A percentile compares a stretch with the other conserved stretches of the same genome.
Evolutionary conservation across 176 grass and related monocot species (phyloP).

Genomic region (Hsuehochloa calcarea): DNA sequence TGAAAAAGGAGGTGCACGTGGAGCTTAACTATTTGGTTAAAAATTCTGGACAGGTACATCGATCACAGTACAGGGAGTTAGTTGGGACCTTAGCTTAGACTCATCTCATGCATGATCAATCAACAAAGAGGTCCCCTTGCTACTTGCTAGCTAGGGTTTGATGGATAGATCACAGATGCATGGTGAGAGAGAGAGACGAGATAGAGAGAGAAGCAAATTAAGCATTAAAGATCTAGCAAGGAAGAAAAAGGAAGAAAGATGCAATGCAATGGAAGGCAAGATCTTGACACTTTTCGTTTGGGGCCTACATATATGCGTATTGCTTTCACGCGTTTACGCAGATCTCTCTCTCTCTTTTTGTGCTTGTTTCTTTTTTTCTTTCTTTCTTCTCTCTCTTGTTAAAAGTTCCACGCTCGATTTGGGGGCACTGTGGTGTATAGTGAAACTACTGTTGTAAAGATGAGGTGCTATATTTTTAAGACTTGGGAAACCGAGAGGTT

Average conservation of each 20-base stretch:
- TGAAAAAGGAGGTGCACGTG: slow-evolving; percentile 8
- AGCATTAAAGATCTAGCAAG: not conserved
- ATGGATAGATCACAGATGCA: not conserved
- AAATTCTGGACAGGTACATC: too few relatives aligned
- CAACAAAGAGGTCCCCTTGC: not conserved
- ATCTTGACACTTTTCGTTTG: not conserved
- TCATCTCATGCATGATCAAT: not conserved
- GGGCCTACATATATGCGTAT: not conserved
- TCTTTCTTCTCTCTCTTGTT: too few relatives aligned
- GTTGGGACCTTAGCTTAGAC: slow-evolving; percentile 5
- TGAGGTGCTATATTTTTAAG: too few relatives aligned
- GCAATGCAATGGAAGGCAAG: not conserved
- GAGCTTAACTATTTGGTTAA: not conserved
- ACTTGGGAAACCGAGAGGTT: too few relatives aligned
- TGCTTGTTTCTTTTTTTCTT: not conserved
- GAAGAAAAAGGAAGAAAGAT: not conserved
- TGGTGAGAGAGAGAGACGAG: not conserved
- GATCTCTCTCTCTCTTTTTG: not conserved
- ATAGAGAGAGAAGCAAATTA: not conserved
- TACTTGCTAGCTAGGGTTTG: not conserved
- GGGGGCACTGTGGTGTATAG: not conserved
- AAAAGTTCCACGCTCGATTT: not conserved
- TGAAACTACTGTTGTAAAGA: not conserved
- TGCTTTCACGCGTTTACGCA: not conserved
- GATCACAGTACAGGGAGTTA: not conserved